Base-by-base conservation (phyloP, 2,329 filamentous ascomycete genomes). In the Thielaviopsis punctulata region DNA sequence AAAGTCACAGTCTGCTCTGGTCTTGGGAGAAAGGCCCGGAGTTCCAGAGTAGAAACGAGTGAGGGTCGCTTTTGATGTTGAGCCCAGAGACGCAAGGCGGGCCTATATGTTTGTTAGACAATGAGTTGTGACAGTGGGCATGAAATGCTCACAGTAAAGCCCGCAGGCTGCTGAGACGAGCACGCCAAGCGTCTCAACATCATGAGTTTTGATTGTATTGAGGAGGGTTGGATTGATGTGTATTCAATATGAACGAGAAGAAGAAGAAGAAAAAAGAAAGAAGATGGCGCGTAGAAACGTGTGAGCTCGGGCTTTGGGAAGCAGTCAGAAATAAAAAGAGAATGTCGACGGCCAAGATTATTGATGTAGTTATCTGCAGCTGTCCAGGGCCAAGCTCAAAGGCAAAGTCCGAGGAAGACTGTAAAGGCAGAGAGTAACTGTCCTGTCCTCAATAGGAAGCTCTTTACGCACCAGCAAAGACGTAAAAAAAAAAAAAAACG, bases 41-140 rank as follows among this genome's bases (percentile, higher is more conserved):
- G 45, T 39, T 52, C 60, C 47, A 58, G 57, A 54, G 33, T 43
- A 21, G 24, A 19, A 25, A 12, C 39, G 48, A n/a, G 9, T 41
- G 12, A 23, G n/a, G 22, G 27, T 13, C 19, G n/a, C 15, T 18
- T 36, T 41, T 24, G 39, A n/a, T n/a, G 7, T 4, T 9, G n/a
- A n/a, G 1, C 30, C 7, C 30, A 15, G 9, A n/a, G 30, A n/a
- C n/a, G 13, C 9, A 36, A 4, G 7, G 9, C 13, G 30, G 2
- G 30, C 30, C 30, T n/a, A 15, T 12, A 9, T 15, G 13, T 36
- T 5, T 4, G 30, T 36, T 36, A 36, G 30, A 36, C n/a, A 9
- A 36, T n/a, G 30, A 25, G 1, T 27, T n/a, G 4, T 18, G 18
- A 27, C n/a, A n/a, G 23, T 24, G 6, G 5, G 27, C 15, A 21